Base-by-base conservation (phyloP, 208 protist genomes). In the Crithidia brevicula region DNA sequence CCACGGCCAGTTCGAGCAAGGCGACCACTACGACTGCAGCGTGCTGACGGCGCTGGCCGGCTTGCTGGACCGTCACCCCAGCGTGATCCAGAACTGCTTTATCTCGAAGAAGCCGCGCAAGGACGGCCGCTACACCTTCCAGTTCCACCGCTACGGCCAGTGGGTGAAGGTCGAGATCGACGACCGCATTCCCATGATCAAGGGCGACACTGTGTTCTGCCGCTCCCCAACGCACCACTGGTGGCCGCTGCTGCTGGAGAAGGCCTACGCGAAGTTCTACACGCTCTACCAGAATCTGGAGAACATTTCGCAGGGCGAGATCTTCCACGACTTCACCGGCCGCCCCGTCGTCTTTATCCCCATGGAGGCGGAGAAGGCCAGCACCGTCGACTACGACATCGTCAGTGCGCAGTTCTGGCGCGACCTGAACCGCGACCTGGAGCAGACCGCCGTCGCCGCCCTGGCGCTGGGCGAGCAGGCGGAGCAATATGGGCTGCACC, bases 251-350 rank as follows among this genome's bases (percentile, higher is more conserved):
- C 67, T 81, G 74, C 79, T 85, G 69, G 79, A 85, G 70, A 85
- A 85, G 79, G 79, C 88, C 33, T 90, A 94, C 72, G 88, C 88
- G 34, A 94, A 94, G 77, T 88, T 92, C 68, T 92, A 94, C 83
- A 88, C 78, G 22, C 60, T 76, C n/a, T 94, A 89, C 52, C 31
- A 83, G 4, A 86, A 86, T 58, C 28, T 94, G 20, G 81, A 85
- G 40, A 72, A 75, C 20, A 72, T 82, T 43, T 75, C 78, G 28
- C 74, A 87, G 61, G 72, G 73, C 25, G 89, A 94, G 69, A 52
- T 85, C 8, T 83, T 85, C 57, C 82, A 87, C 60, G 86, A 91
- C 72, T 79, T 91, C 59, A 79, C 70, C 8, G 86, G 86, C 7
- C 67, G 71, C 9, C 82, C 85, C 18, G 85, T 91, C 13, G 46